Conservation (phyloP, 2,329 filamentous ascomycete genomes). For the Remersonia thermophila region DNA sequence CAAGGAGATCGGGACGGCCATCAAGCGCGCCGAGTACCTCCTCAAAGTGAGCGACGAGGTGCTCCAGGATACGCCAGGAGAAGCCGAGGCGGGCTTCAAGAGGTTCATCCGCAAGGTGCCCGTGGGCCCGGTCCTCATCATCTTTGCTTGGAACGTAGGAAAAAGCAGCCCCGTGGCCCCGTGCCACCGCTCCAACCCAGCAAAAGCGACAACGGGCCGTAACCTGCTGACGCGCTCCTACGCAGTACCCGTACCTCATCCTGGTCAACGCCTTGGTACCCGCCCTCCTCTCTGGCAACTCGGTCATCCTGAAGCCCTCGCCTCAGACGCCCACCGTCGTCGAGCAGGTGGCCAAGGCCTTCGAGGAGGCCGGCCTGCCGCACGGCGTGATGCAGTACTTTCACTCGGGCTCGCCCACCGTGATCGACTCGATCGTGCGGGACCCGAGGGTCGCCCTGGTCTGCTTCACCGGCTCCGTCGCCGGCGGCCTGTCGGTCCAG, state of each 20-base stretch:
- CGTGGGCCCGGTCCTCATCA: conserved; percentile 73
- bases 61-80: conserved; percentile 68
- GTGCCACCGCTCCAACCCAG: too few species aligned
- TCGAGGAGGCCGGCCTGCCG: conserved; percentile 69
- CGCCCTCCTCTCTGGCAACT: conserved; percentile 80
- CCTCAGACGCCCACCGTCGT: conserved; percentile 89
- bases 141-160: conserved; percentile 93
- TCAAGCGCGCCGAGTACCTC: conserved; percentile 75
- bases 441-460: conserved; percentile 67
- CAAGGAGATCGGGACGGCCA: conserved; percentile 73
- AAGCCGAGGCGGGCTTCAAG: conserved; percentile 77
- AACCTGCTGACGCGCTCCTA: too few species aligned
- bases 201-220: too few species aligned
- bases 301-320: conserved; percentile 86
- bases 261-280: conserved; percentile 87
- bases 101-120: conserved; percentile 82
- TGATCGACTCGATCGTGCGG: conserved; percentile 67
- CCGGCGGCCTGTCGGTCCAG: conserved; percentile 75
- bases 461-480: conserved; percentile 89
- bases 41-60: conserved; percentile 70
- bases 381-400: conserved; percentile 81
- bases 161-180: too few species aligned
- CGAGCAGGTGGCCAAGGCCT: conserved; percentile 68
- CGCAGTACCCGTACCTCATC: conserved; percentile 84
- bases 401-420: conserved; percentile 67